A percentile compares a stretch with the other conserved stretches of the same genome.
These are phyloP conservation scores for Scheffersomyces amazonensis DNA, from an alignment of 805 yeast species.

Conservation along the genomic window DNA sequence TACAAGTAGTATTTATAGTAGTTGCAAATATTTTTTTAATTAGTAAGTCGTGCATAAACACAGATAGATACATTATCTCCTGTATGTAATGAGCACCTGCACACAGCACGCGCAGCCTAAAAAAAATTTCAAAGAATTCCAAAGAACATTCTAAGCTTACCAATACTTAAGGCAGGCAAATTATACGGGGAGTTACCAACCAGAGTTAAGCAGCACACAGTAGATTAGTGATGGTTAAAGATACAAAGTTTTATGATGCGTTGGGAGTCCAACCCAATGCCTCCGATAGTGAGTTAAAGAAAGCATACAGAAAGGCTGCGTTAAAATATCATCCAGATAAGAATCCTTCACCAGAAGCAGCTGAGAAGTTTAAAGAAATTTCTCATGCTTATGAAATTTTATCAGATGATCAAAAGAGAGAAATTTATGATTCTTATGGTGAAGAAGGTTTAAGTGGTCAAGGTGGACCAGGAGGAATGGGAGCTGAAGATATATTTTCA, in stretches of 20 bases:
- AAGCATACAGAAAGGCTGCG: constrained; percentile 80
- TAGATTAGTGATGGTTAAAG: constrained; percentile 82
- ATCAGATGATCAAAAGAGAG: constrained; percentile 85
- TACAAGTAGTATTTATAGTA: too few species aligned
- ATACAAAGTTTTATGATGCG: constrained; percentile 71
- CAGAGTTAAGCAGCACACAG: too few species aligned
- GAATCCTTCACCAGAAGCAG: constrained; percentile 83
- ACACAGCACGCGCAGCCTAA: too few species aligned
- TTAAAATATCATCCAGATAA: constrained; percentile 83
- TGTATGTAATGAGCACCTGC: neutral
- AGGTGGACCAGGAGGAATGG: constrained; percentile 58
- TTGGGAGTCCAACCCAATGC: constrained; percentile 73
- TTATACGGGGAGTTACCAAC: too few species aligned
- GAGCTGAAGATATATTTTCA: constrained; percentile 71
- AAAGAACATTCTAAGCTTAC: constrained; percentile 1
- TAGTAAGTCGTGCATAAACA: too few species aligned
- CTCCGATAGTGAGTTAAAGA: constrained; percentile 67
- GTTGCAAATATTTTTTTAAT: neutral
- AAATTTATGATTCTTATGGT: constrained; percentile 84
- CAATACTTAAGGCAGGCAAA: neutral
- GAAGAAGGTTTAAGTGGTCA: constrained; percentile 82
- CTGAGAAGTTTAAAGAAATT: constrained; percentile 91
- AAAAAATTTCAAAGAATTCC: constrained; percentile 1
- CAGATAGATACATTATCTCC: neutral
- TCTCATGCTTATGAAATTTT: constrained; percentile 87